Conservation (phyloP, 1,284 basidiomycete species). For the Limonomyces culmigenus region DNA sequence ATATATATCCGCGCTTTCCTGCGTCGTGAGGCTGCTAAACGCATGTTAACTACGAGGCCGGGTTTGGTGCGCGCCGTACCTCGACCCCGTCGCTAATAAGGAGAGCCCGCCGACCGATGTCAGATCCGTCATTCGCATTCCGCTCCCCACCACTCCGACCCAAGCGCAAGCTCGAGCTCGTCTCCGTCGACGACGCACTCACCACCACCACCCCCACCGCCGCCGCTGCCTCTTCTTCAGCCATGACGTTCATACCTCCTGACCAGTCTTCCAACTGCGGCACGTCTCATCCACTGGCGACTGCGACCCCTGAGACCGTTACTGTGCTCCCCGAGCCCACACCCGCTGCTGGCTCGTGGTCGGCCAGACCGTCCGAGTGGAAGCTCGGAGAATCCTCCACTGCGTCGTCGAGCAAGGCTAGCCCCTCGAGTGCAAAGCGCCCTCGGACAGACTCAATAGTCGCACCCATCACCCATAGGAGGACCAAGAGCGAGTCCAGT, state of each 20-base stretch:
- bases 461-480: slow-evolving; percentile 11
- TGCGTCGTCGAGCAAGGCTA: slow-evolving; percentile 5
- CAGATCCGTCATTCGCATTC: neutral
- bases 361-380: neutral
- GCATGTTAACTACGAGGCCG: no score
- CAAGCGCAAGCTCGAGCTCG: neutral
- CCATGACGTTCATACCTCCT: no score
- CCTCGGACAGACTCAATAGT: slow-evolving; percentile 16
- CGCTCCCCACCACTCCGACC: neutral
- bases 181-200: neutral
- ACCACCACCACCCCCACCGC: neutral
- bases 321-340: no score
- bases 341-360: neutral
- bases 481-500: slow-evolving; percentile 18
- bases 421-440: slow-evolving; percentile 18
- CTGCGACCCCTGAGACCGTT: no score
- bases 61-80: no score
- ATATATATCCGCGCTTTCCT: no score
- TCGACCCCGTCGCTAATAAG: no score
- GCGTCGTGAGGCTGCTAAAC: no score
- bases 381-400: neutral
- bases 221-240: no score
- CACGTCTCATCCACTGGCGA: no score
- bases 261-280: no score
- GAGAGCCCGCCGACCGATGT: neutral